A percentile compares a stretch with the other conserved stretches of the same genome.
Conservation (phyloP, 163 green algal species). For the Prototheca wickerhamii region DNA sequence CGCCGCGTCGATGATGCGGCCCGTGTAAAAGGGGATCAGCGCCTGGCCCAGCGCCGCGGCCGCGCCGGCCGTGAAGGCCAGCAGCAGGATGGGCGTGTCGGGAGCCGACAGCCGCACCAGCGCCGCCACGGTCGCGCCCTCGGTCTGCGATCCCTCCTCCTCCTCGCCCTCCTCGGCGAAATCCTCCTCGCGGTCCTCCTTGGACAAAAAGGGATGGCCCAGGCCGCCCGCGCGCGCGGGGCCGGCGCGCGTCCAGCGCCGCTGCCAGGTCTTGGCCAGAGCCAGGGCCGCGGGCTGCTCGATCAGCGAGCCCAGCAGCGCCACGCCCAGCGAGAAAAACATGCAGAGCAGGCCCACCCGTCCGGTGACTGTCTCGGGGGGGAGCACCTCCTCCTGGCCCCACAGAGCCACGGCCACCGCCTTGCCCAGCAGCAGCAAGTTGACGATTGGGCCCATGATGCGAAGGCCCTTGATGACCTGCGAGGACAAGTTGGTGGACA, state of each 20-base stretch:
- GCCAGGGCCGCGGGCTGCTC: slow-evolving; percentile 12
- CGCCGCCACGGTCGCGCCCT: slow-evolving; percentile 15
- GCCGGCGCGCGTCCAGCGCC: slow-evolving; percentile 1
- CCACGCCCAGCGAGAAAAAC: slow-evolving; percentile 24
- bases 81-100: slow-evolving; percentile 44
- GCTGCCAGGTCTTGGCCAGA: slow-evolving; percentile 5
- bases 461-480: slow-evolving; percentile 7
- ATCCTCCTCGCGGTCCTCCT: background rate
- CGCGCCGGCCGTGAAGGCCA: slow-evolving; percentile 52
- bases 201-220: background rate
- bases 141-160: background rate
- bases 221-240: slow-evolving; percentile 2
- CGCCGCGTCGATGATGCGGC: slow-evolving; percentile 70
- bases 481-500: background rate
- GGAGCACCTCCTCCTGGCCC: slow-evolving; percentile 27
- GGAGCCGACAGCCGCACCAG: slow-evolving; percentile 42
- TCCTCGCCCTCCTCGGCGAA: background rate
- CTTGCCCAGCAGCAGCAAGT: slow-evolving; percentile 51
- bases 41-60: slow-evolving; percentile 54
- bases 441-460: slow-evolving; percentile 6
- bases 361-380: background rate
- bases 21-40: slow-evolving; percentile 66
- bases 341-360: slow-evolving; percentile 37
- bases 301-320: slow-evolving; percentile 12
- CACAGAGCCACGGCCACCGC: slow-evolving; percentile 45